Base-by-base conservation (phyloP, 176 grass and related monocot genomes). In the Oropetium thomaeum region DNA sequence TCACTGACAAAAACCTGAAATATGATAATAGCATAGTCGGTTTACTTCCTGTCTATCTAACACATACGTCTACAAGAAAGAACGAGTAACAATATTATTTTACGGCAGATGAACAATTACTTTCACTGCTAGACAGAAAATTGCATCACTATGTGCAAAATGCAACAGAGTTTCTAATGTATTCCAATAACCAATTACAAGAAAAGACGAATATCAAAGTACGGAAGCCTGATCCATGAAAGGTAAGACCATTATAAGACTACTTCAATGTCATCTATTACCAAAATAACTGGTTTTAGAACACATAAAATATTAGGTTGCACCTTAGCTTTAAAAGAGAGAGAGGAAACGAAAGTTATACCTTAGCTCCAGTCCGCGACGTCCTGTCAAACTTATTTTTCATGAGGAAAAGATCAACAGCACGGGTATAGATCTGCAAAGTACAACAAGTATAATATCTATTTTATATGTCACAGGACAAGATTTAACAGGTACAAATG, bases 1-100 rank as follows among this genome's bases (percentile, higher is more conserved):
- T 97, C 93, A 60, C 87, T 97, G 11, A 97, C 90, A 86, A 97
- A 97, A 7, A 13, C 71, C 71, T 74, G 25, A 17, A 74, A 28
- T 30, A 11, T 6, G 42, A 60, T 34, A 17, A 83, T 72, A 19
- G 26, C 58, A 17, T 0, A 23, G 7, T 38, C 1, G 44, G 8
- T 48, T 22, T 22, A 30, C 17, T 27, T 35, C 17, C 55, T 53
- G 10, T 43, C 33, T 13, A 54, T 19, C 19, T 15, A 32, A 8
- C 41, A 42, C 23, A 5, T 15, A 82, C 22, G 25, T 32, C 0
- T 34, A 87, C 35, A 66, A 2, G 38, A 48, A 48, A 68, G 43
- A 8, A 66, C 8, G 47, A 10, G 8, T 16, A 49, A n/a, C 48
- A 52, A 20, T 22, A 20, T 26, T 26, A 43, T 43, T 43, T 43